Percentiles rank a stretch among this genome's conserved stretches.
phyloP scores from a whole-genome alignment of 1,139 yeast species.

The Candida tropicalis region DNA sequence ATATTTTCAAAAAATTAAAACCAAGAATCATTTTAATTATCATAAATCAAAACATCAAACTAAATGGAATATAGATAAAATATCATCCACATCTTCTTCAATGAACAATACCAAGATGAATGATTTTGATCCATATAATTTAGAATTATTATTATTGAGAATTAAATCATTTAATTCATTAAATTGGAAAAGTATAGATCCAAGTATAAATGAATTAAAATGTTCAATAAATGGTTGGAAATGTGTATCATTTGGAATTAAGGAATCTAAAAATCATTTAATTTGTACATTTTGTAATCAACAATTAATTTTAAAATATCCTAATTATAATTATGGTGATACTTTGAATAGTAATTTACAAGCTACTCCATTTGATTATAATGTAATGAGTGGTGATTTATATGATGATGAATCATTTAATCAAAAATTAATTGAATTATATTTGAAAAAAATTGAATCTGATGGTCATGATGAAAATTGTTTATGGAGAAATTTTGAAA shows the following conservation, averaged over 20 bases:
- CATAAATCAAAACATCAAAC: slow-evolving; percentile 31
- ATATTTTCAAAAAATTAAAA: slow-evolving; percentile 39
- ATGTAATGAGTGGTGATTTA: slow-evolving; percentile 9
- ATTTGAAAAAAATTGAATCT: slow-evolving; percentile 25
- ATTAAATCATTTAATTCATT: slow-evolving; percentile 33
- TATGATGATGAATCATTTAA: slow-evolving; percentile 23
- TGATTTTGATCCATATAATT: slow-evolving; percentile 38
- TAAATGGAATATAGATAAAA: slow-evolving; percentile 18
- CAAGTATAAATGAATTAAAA: slow-evolving; percentile 31
- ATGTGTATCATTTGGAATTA: slow-evolving; percentile 32
- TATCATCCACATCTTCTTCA: background rate
- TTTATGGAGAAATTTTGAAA: slow-evolving; percentile 41
- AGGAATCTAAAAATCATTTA: slow-evolving; percentile 33
- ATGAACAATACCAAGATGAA: slow-evolving; percentile 19
- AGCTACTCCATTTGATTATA: slow-evolving; percentile 9
- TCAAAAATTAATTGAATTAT: slow-evolving; percentile 24
- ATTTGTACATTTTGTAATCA: slow-evolving; percentile 38
- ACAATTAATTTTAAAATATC: slow-evolving; percentile 31
- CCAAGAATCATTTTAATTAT: slow-evolving; percentile 39
- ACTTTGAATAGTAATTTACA: slow-evolving; percentile 8
- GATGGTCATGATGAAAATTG: slow-evolving; percentile 36
- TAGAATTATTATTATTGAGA: slow-evolving; percentile 30
- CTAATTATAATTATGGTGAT: slow-evolving; percentile 17
- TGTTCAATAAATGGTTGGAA: slow-evolving; percentile 50
- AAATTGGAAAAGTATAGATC: slow-evolving; percentile 30